These are phyloP conservation scores for Alternaria triticina DNA, from an alignment of 2,329 filamentous ascomycete genomes.

Conservation along the genomic window DNA sequence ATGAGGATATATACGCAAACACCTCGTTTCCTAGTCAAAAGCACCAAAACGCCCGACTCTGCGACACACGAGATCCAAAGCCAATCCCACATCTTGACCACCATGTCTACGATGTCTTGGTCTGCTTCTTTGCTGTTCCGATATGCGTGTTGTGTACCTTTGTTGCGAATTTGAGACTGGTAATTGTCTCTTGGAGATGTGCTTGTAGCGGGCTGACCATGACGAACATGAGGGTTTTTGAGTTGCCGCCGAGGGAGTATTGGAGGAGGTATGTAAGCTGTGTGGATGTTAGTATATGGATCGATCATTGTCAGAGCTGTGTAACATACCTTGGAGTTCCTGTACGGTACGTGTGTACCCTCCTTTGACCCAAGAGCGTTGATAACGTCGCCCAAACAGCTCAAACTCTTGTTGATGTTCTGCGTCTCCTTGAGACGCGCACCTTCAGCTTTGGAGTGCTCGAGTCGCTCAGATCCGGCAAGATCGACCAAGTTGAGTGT, in stretches of 20 bases:
- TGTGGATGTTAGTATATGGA: conserved; percentile 11
- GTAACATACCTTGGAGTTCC: conserved; percentile 82
- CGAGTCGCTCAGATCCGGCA: conserved; percentile 88
- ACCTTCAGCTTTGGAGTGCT: conserved; percentile 84
- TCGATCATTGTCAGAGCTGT: neutral
- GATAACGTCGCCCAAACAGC: conserved; percentile 92
- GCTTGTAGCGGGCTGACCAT: conserved; percentile 94
- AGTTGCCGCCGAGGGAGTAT: conserved; percentile 93
- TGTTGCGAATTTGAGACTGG: conserved; percentile 92
- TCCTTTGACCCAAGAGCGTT: conserved; percentile 84
- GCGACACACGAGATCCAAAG: neutral
- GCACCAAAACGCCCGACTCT: neutral
- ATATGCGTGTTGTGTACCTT: conserved; percentile 96
- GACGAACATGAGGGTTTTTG: conserved; percentile 98
- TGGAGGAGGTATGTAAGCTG: conserved; percentile 91
- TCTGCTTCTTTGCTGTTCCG: conserved; percentile 80
- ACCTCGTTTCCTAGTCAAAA: neutral
- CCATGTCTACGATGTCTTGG: conserved; percentile 55
- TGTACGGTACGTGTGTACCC: conserved; percentile 83
- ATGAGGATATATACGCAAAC: neutral
- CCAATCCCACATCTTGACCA: neutral
- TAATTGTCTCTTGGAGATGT: conserved; percentile 90
- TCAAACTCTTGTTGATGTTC: conserved; percentile 94
- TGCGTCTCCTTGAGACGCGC: conserved; percentile 92
- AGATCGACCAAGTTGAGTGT: conserved; percentile 95